A percentile compares a stretch with the other conserved stretches of the same genome.
These are phyloP conservation scores for Colletotrichum somersetense DNA, from an alignment of 2,329 filamentous ascomycete genomes.

Conservation along the genomic window DNA sequence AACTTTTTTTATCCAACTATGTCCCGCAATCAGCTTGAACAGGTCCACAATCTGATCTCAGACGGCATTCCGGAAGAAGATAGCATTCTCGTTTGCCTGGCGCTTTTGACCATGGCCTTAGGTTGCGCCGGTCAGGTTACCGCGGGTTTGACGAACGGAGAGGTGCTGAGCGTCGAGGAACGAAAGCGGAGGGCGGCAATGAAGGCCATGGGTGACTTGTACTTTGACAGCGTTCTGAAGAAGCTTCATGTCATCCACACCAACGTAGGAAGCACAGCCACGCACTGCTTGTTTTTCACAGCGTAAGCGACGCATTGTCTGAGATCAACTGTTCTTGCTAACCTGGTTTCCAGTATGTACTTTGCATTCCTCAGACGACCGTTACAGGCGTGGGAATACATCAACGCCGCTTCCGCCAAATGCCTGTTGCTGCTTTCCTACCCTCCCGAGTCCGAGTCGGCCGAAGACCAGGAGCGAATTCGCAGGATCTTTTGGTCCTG, in stretches of 20 bases:
- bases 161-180: conserved; percentile 45
- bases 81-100: conserved; percentile 55
- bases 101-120: conserved; percentile 61
- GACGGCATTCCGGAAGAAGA: conserved; percentile 54
- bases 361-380: conserved; percentile 64
- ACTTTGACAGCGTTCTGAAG: conserved; percentile 61
- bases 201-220: conserved; percentile 55
- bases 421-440: conserved; percentile 64
- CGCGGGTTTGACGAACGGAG: conserved; percentile 45
- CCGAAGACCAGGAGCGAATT: conserved; percentile 61
- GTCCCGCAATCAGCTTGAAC: conserved; percentile 54
- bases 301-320: conserved; percentile 53
- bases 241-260: conserved; percentile 60
- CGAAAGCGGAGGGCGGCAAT: conserved; percentile 49
- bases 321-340: neutral
- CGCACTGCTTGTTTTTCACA: conserved; percentile 64
- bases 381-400: conserved; percentile 65
- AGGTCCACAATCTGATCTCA: conserved; percentile 50
- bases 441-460: conserved; percentile 49
- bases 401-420: conserved; percentile 62
- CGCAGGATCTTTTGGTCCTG: conserved; percentile 67
- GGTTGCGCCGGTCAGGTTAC: conserved; percentile 60
- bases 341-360: conserved; percentile 54
- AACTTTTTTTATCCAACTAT: conserved; percentile 68
- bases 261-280: conserved; percentile 59